Evolutionary conservation across 139 green algal genomes (phyloP).

Genomic region (Chlorella sorokiniana): DNA sequence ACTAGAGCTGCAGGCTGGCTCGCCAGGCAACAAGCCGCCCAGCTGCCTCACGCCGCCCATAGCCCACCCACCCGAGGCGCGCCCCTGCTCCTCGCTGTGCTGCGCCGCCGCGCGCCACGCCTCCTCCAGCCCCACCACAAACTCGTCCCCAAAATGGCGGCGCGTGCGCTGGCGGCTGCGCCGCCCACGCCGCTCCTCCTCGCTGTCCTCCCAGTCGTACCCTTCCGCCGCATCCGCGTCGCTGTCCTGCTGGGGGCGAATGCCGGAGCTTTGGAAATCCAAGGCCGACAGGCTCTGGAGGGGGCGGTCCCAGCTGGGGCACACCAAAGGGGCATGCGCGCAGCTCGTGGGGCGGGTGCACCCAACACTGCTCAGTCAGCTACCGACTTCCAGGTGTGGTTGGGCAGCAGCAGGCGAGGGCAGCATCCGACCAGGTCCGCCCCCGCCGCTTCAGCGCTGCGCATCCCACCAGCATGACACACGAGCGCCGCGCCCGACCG

Average conservation of each 20-base stretch:
- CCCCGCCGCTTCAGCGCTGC: no score
- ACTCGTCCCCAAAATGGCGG: slow-evolving; percentile 23
- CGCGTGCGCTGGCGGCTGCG: slow-evolving; percentile 7
- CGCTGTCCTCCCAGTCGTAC: background rate
- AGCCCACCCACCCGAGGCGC: background rate
- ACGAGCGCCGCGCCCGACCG: no score
- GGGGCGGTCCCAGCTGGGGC: no score
- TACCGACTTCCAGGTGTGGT: no score
- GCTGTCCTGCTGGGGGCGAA: background rate
- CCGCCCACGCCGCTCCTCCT: background rate
- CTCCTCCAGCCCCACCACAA: slow-evolving; percentile 20
- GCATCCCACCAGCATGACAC: no score
- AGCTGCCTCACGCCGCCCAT: background rate
- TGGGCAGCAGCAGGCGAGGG: no score
- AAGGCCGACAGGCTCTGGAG: no score
- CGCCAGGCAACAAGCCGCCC: background rate
- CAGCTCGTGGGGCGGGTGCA: no score
- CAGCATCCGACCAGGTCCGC: no score
- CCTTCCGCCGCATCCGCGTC: background rate
- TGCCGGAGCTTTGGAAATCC: background rate
- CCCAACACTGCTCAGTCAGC: no score
- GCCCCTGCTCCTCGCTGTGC: slow-evolving; percentile 5
- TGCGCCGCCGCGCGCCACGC: background rate
- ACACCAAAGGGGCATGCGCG: no score
- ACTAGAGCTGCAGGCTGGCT: no score